phyloP scores from a whole-genome alignment of 768 basidiomycete species.

The Brasilioporus rufonigricans region DNA sequence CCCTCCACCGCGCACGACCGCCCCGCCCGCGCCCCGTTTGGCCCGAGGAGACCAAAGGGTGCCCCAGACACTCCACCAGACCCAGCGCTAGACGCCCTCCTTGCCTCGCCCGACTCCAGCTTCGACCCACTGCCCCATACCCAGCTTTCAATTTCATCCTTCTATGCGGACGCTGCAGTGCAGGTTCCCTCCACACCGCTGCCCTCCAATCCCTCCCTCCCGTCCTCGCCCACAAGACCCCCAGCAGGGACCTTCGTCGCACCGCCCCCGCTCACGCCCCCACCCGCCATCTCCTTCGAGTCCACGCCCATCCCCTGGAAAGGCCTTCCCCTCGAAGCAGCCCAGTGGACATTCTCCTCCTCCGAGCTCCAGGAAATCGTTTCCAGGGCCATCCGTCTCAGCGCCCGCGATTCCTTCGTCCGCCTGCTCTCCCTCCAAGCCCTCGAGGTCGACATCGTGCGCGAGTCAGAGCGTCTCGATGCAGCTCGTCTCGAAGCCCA shows the following conservation, averaged over 20 bases:
- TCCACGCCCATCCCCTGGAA: conserved; percentile 59
- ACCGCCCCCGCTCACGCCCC: conserved; percentile 40
- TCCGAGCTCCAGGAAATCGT: conserved; percentile 64
- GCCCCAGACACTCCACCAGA: neutral
- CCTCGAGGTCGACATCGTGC: conserved; percentile 56
- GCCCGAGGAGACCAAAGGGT: conserved; percentile 11
- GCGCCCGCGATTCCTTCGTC: conserved; percentile 67
- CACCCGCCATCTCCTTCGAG: conserved; percentile 57
- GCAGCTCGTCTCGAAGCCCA: conserved; percentile 52
- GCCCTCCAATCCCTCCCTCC: conserved; percentile 13
- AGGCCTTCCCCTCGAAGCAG: conserved; percentile 66
- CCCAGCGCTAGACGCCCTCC: no score
- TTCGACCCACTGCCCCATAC: no score
- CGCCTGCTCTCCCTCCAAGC: conserved; percentile 64
- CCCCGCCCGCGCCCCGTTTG: conserved; percentile 20
- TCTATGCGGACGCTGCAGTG: no score
- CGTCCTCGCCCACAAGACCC: neutral
- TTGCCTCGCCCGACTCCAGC: no score
- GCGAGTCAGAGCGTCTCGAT: conserved; percentile 58
- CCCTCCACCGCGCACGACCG: conserved; percentile 19
- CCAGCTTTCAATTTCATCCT: no score
- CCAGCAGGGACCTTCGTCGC: conserved; percentile 7
- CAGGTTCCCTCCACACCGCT: conserved; percentile 8
- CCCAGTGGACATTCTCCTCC: conserved; percentile 58
- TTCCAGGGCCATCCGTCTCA: conserved; percentile 65